Percentiles rank a stretch among this genome's conserved stretches.
phyloP scores from a whole-genome alignment of 2,329 filamentous ascomycete genomes.

The Alternaria arbusti region DNA sequence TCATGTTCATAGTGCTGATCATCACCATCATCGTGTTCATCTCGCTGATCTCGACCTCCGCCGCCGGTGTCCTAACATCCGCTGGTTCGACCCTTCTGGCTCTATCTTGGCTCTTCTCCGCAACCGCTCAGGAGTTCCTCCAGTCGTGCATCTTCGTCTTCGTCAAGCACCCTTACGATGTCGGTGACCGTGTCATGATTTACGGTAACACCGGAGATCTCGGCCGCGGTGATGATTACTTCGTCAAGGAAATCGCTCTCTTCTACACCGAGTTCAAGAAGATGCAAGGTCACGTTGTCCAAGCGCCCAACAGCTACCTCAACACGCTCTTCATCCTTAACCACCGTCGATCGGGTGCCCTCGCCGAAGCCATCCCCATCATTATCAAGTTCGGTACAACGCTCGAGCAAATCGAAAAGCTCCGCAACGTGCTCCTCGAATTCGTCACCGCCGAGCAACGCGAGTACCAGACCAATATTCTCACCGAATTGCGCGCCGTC shows the following conservation, averaged over 20 bases:
- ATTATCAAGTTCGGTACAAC: constrained; percentile 89
- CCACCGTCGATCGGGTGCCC: constrained; percentile 84
- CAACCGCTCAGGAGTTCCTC: constrained; percentile 91
- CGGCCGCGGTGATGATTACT: constrained; percentile 88
- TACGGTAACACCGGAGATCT: constrained; percentile 87
- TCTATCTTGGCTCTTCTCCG: constrained; percentile 89
- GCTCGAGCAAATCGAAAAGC: constrained; percentile 78
- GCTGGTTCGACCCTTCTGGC: constrained; percentile 87
- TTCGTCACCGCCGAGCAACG: constrained; percentile 87
- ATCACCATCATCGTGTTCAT: constrained; percentile 86
- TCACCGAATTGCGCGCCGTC: constrained; percentile 82
- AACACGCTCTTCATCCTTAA: constrained; percentile 96
- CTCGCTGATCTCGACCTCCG: constrained; percentile 86
- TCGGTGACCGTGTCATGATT: constrained; percentile 88
- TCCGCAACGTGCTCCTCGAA: constrained; percentile 80
- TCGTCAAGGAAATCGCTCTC: constrained; percentile 91
- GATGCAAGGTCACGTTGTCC: constrained; percentile 95
- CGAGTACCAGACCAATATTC: constrained; percentile 84
- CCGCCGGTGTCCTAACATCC: constrained; percentile 88
- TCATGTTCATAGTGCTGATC: constrained; percentile 83
- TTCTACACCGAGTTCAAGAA: constrained; percentile 98
- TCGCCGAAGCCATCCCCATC: constrained; percentile 85
- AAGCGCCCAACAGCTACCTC: constrained; percentile 91
- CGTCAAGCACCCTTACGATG: constrained; percentile 96
- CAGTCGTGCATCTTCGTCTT: constrained; percentile 96